Evolutionary conservation across 148 eudicot genomes (phyloP).

Genomic region (Vaccinium corymbosum): DNA sequence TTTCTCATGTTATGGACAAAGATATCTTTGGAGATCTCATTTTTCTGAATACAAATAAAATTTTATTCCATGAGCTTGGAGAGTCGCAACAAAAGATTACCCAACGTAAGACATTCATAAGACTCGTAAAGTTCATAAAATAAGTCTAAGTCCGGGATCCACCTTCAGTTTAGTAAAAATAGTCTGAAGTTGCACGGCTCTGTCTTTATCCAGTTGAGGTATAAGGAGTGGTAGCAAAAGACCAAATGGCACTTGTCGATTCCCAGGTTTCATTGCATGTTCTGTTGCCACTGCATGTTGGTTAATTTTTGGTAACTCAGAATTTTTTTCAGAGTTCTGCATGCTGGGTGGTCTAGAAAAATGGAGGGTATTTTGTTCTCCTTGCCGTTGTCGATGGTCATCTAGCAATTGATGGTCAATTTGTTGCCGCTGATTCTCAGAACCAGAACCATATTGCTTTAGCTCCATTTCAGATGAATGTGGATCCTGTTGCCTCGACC

Average conservation of each 20-base stretch:
- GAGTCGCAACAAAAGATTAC: not conserved
- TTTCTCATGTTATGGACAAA: constrained; percentile 76
- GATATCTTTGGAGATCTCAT: constrained; percentile 77
- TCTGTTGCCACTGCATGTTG: constrained; percentile 44
- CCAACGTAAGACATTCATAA: not conserved
- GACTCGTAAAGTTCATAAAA: not conserved
- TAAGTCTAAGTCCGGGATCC: constrained; percentile 11
- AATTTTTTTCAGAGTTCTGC: constrained; percentile 42
- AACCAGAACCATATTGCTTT: constrained; percentile 39
- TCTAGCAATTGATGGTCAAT: constrained; percentile 35
- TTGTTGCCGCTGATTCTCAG: constrained; percentile 43
- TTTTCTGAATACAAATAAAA: constrained; percentile 48
- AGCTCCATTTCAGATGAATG: constrained; percentile 41
- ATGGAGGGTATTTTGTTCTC: constrained; percentile 40
- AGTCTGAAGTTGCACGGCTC: constrained; percentile 68
- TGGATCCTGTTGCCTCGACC: constrained; percentile 38
- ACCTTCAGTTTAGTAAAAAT: constrained; percentile 72
- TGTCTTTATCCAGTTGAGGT: constrained; percentile 90
- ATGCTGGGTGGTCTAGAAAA: constrained; percentile 35
- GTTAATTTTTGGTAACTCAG: constrained; percentile 39
- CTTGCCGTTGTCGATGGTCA: constrained; percentile 31
- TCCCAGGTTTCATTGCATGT: constrained; percentile 37
- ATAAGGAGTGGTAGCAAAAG: constrained; percentile 76
- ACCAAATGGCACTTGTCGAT: constrained; percentile 81
- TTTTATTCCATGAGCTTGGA: constrained; percentile 1